A percentile compares a stretch with the other conserved stretches of the same genome.
phyloP scores from a whole-genome alignment of 352 stramenopile genomes.

The Phytopythium litorale region DNA sequence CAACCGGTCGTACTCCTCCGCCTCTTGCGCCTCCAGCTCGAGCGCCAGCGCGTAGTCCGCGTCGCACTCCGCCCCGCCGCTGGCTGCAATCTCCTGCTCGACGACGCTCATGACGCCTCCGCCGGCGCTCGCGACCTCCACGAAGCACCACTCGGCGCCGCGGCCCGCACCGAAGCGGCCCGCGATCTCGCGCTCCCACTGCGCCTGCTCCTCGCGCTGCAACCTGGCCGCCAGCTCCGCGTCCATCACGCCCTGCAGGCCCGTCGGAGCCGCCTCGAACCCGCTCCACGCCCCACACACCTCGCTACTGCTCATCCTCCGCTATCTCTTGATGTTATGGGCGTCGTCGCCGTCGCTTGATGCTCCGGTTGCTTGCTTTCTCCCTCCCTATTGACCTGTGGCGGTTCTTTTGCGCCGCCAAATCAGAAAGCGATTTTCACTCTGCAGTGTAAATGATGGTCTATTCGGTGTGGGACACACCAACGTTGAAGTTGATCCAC shows the following conservation, averaged over 20 bases:
- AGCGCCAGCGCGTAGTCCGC: slow-evolving; percentile 1
- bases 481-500: not conserved
- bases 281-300: not conserved
- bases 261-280: not conserved
- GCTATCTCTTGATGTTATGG: not conserved
- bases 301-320: not conserved
- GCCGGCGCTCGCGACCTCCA: slow-evolving; percentile 61
- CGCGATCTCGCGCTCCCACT: slow-evolving; percentile 61
- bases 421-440: not conserved
- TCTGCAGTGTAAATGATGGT: not conserved
- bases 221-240: slow-evolving; percentile 65
- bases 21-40: slow-evolving; percentile 4
- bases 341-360: not conserved
- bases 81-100: slow-evolving; percentile 44
- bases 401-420: not conserved
- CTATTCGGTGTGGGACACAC: not conserved
- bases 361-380: not conserved
- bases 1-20: not conserved
- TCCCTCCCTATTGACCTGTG: not conserved
- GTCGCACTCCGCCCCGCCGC: not conserved
- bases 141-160: slow-evolving; percentile 69
- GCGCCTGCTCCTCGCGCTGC: slow-evolving; percentile 64
- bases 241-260: slow-evolving; percentile 62
- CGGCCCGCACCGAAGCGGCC: slow-evolving; percentile 54
- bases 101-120: slow-evolving; percentile 69